These are phyloP conservation scores for Cardiosporidium cionae DNA, from an alignment of 169 alveolate species.

Conservation along the genomic window DNA sequence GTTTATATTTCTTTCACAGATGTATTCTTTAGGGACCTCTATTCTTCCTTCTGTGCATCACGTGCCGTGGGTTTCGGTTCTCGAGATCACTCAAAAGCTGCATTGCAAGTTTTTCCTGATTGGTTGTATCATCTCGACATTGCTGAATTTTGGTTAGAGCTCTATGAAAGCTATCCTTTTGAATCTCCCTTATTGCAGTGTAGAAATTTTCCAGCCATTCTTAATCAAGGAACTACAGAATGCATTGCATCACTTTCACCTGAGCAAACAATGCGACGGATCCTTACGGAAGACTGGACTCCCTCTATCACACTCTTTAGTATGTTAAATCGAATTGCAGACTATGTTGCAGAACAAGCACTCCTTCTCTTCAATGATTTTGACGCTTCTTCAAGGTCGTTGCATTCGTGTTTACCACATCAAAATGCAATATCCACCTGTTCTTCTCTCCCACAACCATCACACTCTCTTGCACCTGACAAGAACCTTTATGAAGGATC, in stretches of 20 bases:
- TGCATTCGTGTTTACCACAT: background rate
- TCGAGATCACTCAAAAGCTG: too few species aligned
- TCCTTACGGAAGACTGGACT: background rate
- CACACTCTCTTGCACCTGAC: too few species aligned
- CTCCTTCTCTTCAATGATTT: background rate
- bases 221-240: background rate
- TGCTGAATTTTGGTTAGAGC: background rate
- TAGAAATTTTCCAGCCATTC: background rate
- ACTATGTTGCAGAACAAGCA: background rate
- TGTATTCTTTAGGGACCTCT: background rate
- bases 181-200: background rate
- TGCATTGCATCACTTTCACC: too few species aligned
- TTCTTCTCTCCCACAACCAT: too few species aligned
- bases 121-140: too few species aligned
- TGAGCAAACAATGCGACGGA: background rate
- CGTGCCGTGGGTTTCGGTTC: too few species aligned
- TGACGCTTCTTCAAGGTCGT: background rate
- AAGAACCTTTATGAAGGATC: too few species aligned
- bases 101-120: too few species aligned
- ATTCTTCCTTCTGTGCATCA: too few species aligned
- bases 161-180: background rate
- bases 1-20: background rate
- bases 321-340: background rate
- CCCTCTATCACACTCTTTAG: background rate
- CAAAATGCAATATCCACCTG: too few species aligned